phyloP scores from a whole-genome alignment of 495 filamentous ascomycete species.

The Barbatosphaeria neglecta region DNA sequence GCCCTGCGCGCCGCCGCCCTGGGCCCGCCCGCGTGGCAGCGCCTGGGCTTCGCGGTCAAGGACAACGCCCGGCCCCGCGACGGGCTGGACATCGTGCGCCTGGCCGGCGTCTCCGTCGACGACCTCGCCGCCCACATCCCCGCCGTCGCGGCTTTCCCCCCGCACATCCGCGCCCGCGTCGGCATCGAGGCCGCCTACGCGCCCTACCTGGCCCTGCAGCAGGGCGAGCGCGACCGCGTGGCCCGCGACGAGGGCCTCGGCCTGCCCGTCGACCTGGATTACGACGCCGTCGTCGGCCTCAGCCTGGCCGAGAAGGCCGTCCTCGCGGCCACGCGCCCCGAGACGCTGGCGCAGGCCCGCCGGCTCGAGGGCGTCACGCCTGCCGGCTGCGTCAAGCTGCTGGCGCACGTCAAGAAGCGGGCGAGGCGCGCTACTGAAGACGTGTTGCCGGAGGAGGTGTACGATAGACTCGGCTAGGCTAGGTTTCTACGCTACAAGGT shows the following conservation, averaged over 20 bases:
- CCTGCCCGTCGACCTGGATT: constrained; percentile 70
- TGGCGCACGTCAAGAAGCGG: constrained; percentile 32
- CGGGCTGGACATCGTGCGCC: constrained; percentile 65
- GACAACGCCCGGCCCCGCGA: constrained; percentile 47
- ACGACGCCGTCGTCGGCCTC: constrained; percentile 56
- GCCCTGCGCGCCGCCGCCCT: constrained; percentile 44
- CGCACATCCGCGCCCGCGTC: constrained; percentile 52
- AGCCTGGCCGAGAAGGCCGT: constrained; percentile 64
- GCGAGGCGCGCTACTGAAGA: constrained; percentile 6
- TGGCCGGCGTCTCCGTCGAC: constrained; percentile 43
- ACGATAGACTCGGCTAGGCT: no score
- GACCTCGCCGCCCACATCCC: constrained; percentile 45
- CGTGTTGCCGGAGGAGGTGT: neutral
- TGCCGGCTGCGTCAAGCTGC: constrained; percentile 42
- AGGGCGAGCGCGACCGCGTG: constrained; percentile 48
- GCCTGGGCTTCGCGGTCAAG: constrained; percentile 54
- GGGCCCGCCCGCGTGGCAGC: constrained; percentile 51
- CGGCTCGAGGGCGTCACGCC: constrained; percentile 74
- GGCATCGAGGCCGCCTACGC: constrained; percentile 73
- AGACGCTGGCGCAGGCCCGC: constrained; percentile 78
- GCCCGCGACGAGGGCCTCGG: constrained; percentile 63
- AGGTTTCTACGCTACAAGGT: no score
- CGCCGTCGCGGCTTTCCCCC: constrained; percentile 31
- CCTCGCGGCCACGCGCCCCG: constrained; percentile 59
- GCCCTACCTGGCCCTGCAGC: constrained; percentile 68